These are phyloP conservation scores for Erythrobasidium yunnanense DNA, from an alignment of 768 basidiomycete genomes.

Conservation along the genomic window DNA sequence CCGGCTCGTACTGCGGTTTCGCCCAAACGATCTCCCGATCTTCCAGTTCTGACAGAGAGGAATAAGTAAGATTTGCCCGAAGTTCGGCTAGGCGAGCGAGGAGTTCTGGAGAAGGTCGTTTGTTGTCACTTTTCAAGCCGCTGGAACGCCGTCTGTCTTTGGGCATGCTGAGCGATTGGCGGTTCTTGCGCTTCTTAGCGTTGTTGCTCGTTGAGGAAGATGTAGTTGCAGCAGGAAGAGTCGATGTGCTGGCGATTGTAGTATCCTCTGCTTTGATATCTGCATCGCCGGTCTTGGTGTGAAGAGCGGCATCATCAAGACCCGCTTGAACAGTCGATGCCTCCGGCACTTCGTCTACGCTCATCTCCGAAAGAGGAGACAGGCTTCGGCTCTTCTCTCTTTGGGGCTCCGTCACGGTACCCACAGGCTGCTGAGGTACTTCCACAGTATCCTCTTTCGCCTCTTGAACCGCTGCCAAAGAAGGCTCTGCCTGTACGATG, in stretches of 20 bases:
- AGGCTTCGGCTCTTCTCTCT: no score
- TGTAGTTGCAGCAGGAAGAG: neutral
- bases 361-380: no score
- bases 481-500: neutral
- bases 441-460: neutral
- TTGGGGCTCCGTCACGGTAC: no score
- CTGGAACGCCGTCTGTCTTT: no score
- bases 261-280: no score
- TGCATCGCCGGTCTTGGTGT: no score
- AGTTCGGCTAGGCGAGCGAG: neutral
- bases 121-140: neutral
- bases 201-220: neutral
- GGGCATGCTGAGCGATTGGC: neutral
- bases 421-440: neutral
- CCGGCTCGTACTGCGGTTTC: neutral
- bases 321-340: no score
- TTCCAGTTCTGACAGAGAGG: neutral
- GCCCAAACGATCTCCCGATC: slow-evolving; percentile 22
- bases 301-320: no score
- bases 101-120: neutral
- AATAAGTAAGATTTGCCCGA: neutral
- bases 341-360: no score
- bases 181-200: neutral
- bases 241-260: neutral
- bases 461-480: neutral